These are phyloP conservation scores for Lactarius indigo DNA, from an alignment of 768 basidiomycete genomes.

Conservation along the genomic window DNA sequence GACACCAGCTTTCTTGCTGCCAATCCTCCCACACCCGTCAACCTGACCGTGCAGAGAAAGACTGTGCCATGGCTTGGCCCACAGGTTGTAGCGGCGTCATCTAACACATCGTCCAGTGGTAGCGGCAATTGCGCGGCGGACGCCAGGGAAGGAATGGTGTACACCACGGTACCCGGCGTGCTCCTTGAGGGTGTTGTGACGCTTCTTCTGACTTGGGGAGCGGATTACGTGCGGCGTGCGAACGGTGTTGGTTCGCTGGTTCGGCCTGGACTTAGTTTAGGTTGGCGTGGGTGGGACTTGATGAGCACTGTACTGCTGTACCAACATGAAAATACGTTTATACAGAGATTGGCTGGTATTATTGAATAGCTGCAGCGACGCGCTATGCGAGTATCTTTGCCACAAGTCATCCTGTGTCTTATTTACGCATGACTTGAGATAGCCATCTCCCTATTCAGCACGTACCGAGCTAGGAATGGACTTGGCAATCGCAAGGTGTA, in stretches of 20 bases:
- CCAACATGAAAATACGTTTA: too few relatives aligned
- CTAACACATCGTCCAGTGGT: too few relatives aligned
- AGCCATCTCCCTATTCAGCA: too few relatives aligned
- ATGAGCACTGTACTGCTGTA: too few relatives aligned
- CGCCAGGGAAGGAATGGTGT: background rate
- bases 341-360: too few relatives aligned
- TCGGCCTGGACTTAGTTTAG: too few relatives aligned
- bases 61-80: conserved; percentile 27
- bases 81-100: background rate
- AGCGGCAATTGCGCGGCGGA: too few relatives aligned
- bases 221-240: background rate
- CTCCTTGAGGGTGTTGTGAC: background rate
- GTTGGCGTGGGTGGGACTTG: too few relatives aligned
- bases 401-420: background rate
- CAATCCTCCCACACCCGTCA: conserved; percentile 34
- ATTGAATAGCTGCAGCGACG: too few relatives aligned
- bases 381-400: too few relatives aligned
- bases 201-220: background rate
- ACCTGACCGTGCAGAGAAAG: conserved; percentile 35
- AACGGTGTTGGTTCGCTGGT: background rate
- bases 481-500: background rate
- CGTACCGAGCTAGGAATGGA: background rate
- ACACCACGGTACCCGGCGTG: background rate
- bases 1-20: conserved; percentile 35
- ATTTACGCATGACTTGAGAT: background rate